Evolutionary conservation across 73 alveolate genomes (phyloP).

Genomic region (Stentor coeruleus): DNA sequence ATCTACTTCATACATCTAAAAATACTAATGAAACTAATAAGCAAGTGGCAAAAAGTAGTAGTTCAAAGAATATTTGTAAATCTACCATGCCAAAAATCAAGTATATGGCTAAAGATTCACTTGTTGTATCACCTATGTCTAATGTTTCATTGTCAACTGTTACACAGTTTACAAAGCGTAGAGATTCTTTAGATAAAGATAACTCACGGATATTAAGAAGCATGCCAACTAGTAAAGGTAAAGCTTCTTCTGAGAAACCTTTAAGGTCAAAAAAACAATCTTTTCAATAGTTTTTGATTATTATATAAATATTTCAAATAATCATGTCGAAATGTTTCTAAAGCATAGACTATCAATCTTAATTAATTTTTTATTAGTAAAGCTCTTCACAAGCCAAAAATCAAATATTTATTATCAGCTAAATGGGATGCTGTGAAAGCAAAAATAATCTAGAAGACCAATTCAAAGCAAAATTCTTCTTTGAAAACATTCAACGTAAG

Average conservation of each 20-base stretch:
- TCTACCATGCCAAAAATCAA: not conserved
- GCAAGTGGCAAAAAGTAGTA: not conserved
- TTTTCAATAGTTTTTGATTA: too few species aligned
- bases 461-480: not conserved
- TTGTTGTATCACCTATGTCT: not conserved
- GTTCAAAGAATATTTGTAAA: not conserved
- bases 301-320: too few species aligned
- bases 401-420: too few species aligned
- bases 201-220: not conserved
- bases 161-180: not conserved
- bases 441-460: not conserved
- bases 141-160: not conserved
- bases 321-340: too few species aligned
- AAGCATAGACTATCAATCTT: too few species aligned
- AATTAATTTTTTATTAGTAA: too few species aligned
- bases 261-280: not conserved
- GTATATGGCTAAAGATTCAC: not conserved
- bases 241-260: not conserved
- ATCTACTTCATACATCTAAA: not conserved
- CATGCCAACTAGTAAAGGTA: not conserved
- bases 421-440: conserved; percentile 1
- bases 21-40: not conserved
- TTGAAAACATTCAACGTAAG: not conserved
- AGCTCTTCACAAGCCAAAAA: too few species aligned
- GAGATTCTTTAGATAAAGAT: not conserved